A percentile compares a stretch with the other conserved stretches of the same genome.
phyloP scores from a whole-genome alignment of 2,329 filamentous ascomycete species.

The Clathrospora elynae region DNA sequence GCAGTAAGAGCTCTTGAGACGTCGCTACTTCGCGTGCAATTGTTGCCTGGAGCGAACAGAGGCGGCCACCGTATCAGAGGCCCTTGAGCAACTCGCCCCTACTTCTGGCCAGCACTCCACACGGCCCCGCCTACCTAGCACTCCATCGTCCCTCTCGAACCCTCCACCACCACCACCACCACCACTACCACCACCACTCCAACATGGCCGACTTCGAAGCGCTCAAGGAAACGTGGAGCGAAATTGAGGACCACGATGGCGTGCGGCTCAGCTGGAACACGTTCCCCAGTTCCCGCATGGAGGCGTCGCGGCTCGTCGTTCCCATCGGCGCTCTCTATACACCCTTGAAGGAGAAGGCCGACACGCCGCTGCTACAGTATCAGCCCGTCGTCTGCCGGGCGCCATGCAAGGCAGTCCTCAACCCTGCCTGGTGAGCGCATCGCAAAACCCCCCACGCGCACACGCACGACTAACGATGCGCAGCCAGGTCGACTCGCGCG shows the following conservation, averaged over 20 bases:
- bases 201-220: slow-evolving; percentile 85
- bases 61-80: slow-evolving; percentile 16
- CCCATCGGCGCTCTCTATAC: slow-evolving; percentile 97
- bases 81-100: too few relatives aligned
- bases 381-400: slow-evolving; percentile 96
- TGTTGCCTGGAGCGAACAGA: slow-evolving; percentile 16
- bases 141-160: slow-evolving; percentile 40
- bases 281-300: slow-evolving; percentile 97
- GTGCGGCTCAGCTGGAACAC: slow-evolving; percentile 98
- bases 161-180: slow-evolving; percentile 19
- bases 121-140: slow-evolving; percentile 34
- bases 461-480: slow-evolving; percentile 22
- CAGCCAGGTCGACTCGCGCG: slow-evolving; percentile 82
- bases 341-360: slow-evolving; percentile 90
- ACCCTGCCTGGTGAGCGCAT: slow-evolving; percentile 83
- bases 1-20: slow-evolving; percentile 30
- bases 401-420: slow-evolving; percentile 92
- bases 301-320: slow-evolving; percentile 91
- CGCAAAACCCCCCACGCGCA: background rate
- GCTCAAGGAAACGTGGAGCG: slow-evolving; percentile 93
- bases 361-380: slow-evolving; percentile 88
- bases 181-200: slow-evolving; percentile 11
- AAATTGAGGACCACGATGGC: slow-evolving; percentile 95
- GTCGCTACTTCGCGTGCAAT: slow-evolving; percentile 24
- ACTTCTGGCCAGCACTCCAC: slow-evolving; percentile 15